Evolutionary conservation across 805 yeast genomes (phyloP).

Genomic region (Huiozyma sinensis): DNA sequence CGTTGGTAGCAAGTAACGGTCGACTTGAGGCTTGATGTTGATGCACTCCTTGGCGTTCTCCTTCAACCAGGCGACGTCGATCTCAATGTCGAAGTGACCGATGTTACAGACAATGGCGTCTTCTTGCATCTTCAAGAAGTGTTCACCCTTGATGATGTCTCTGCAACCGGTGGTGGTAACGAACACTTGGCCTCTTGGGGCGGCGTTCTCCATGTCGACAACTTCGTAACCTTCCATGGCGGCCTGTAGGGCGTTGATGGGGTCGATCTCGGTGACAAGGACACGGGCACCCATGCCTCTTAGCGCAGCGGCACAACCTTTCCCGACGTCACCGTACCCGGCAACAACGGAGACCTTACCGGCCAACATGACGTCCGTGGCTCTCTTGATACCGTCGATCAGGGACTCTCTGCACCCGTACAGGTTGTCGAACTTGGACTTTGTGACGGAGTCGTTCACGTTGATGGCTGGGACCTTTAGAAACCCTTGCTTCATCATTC

Average conservation of each 20-base stretch:
- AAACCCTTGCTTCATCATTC: slow-evolving; percentile 76
- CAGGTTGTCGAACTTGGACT: slow-evolving; percentile 97
- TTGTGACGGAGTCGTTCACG: slow-evolving; percentile 97
- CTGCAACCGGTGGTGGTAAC: slow-evolving; percentile 99
- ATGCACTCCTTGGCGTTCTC: slow-evolving; percentile 85
- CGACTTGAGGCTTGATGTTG: slow-evolving; percentile 98
- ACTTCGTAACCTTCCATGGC: slow-evolving; percentile 99
- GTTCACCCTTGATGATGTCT: slow-evolving; percentile 86
- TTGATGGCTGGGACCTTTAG: slow-evolving; percentile 98
- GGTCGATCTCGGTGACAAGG: slow-evolving; percentile 93
- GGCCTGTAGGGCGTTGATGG: slow-evolving; percentile 98
- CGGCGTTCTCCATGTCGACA: slow-evolving; percentile 88
- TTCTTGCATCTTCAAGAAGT: slow-evolving; percentile 91
- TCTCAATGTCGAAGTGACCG: slow-evolving; percentile 98
- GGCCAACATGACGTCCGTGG: slow-evolving; percentile 98
- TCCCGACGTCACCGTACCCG: slow-evolving; percentile 99
- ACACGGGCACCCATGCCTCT: slow-evolving; percentile 99
- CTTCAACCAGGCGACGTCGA: slow-evolving; percentile 98
- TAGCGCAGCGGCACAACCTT: slow-evolving; percentile 98
- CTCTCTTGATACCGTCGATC: slow-evolving; percentile 98
- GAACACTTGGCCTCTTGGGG: slow-evolving; percentile 86
- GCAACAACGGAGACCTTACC: slow-evolving; percentile 99
- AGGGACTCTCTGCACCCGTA: slow-evolving; percentile 99
- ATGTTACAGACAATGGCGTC: slow-evolving; percentile 99
- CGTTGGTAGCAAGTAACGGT: slow-evolving; percentile 79